phyloP scores from a whole-genome alignment of 495 filamentous ascomycete genomes.

The Daldinia decipiens region DNA sequence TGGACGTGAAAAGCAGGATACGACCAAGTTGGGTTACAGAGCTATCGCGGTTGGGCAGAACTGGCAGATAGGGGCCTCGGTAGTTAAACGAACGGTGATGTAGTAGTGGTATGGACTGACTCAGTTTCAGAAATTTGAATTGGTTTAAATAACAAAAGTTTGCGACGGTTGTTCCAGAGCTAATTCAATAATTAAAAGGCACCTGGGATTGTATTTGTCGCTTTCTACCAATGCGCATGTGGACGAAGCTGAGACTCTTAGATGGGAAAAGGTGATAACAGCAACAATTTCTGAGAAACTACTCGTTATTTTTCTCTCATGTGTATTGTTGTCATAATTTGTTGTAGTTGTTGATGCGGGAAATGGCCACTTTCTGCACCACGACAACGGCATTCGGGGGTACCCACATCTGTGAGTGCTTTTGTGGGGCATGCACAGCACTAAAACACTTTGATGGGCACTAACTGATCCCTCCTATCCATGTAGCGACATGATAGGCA shows the following conservation, averaged over 20 bases:
- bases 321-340: slow-evolving; percentile 39
- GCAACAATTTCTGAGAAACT: background rate
- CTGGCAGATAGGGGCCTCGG: slow-evolving; percentile 14
- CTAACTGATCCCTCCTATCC: slow-evolving; percentile 28
- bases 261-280: background rate
- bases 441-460: slow-evolving; percentile 12
- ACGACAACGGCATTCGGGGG: slow-evolving; percentile 35
- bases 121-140: slow-evolving; percentile 30
- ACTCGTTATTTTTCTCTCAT: slow-evolving; percentile 4
- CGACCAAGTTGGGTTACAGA: slow-evolving; percentile 1
- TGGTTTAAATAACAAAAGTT: slow-evolving; percentile 26
- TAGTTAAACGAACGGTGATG: slow-evolving; percentile 5
- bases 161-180: slow-evolving; percentile 24
- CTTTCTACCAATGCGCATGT: slow-evolving; percentile 17
- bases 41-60: slow-evolving; percentile 10
- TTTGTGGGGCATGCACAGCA: slow-evolving; percentile 21
- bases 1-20: slow-evolving; percentile 7
- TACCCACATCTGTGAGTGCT: slow-evolving; percentile 17
- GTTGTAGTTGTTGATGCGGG: slow-evolving; percentile 40
- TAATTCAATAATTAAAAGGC: slow-evolving; percentile 16
- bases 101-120: slow-evolving; percentile 10
- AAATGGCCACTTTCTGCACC: slow-evolving; percentile 39
- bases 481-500: slow-evolving; percentile 6
- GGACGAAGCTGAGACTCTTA: background rate
- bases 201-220: background rate